Base-by-base conservation (phyloP, 116 monocot species). In the Trichopus zeylanicus region DNA sequence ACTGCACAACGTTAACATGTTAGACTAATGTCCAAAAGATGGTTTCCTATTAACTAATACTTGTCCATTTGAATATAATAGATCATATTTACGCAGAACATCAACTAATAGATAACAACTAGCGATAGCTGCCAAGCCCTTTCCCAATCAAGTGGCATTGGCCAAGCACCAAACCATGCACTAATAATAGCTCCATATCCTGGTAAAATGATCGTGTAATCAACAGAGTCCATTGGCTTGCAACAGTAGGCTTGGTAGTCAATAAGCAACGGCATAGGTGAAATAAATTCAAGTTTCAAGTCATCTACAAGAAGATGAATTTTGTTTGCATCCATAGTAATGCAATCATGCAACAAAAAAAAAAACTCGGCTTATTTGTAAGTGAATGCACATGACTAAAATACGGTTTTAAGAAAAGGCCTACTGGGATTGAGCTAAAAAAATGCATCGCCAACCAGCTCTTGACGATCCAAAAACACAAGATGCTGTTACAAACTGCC, bases 81-180 rank as follows among this genome's bases (percentile, higher is more conserved):
- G n/a, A n/a, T n/a, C n/a, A n/a, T n/a, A n/a, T n/a, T n/a, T n/a
- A n/a, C n/a, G n/a, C n/a, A n/a, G n/a, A n/a, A n/a, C n/a, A n/a
- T n/a, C n/a, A n/a, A n/a, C n/a, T n/a, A n/a, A n/a, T n/a, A n/a
- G n/a, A n/a, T n/a, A n/a, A n/a, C n/a, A n/a, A n/a, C n/a, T n/a
- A n/a, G n/a, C n/a, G n/a, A 51, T 72, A 95, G 89, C 94, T 95
- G 94, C 94, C 94, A 89, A 32, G 89, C 83, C 49, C 86, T 86
- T 68, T 95, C 90, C 94, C 94, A 95, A 63, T 95, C 94, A 70
- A 95, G 94, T 23, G 94, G 94, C 94, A 95, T 95, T 13, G 94
- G 94, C 85, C 85, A 94, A 75, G 94, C 94, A 64, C 90, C 90
- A 75, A 95, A 26, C 95, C 95, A 95, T 71, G 84, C 90, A 62